Evolutionary conservation across 805 yeast species (phyloP), one percentile per base, ranked within the genome.

Genomic region (Starmerella vaccinii): DNA sequence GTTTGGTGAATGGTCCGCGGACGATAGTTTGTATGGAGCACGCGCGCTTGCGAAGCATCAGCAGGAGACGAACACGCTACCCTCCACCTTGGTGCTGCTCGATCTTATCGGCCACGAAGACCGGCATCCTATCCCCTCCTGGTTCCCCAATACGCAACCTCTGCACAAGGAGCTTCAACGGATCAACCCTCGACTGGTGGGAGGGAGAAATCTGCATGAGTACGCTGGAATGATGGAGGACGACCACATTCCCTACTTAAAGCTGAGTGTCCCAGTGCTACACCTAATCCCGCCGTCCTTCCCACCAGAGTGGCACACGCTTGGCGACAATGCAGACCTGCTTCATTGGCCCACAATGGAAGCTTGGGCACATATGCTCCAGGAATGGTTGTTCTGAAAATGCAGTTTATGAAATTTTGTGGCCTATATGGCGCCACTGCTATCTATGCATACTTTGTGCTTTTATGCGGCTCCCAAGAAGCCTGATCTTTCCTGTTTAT

Each of bases 1-100:
- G 0, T 53, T 76, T n/a, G 65, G 64, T 2, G 58, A 65, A n/a
- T 78, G 83, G 83, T 59, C 72, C 1, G 68, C 64, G 7, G 59
- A 64, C 0, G 83, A 78, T 53, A 77, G 81, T 1, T 65, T 77
- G 1, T 78, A 78, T 57, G 83, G 83, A 0, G 72, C 82, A 0
- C 68, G 72, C 16, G 75, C 74, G 50, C 60, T 77, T 27, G 80
- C 79, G 7, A 55, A 59, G 1, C 49, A 56, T 27, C 72, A 75
- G 75, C 56, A 60, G 2, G n/a, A 5, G 15, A 16, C 35, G n/a
- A 21, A 32, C 27, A 19, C 22, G 15, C 54, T 65, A 8, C 71
- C 78, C n/a, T 74, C 71, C 2, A 57, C 71, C 5, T 63, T 78
- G 32, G 72, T 78, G 1, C 64, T 78, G 23, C 60, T 78, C 22